These are phyloP conservation scores for Aspergillus homomorphus DNA, from an alignment of 495 filamentous ascomycete genomes.

Conservation along the genomic window DNA sequence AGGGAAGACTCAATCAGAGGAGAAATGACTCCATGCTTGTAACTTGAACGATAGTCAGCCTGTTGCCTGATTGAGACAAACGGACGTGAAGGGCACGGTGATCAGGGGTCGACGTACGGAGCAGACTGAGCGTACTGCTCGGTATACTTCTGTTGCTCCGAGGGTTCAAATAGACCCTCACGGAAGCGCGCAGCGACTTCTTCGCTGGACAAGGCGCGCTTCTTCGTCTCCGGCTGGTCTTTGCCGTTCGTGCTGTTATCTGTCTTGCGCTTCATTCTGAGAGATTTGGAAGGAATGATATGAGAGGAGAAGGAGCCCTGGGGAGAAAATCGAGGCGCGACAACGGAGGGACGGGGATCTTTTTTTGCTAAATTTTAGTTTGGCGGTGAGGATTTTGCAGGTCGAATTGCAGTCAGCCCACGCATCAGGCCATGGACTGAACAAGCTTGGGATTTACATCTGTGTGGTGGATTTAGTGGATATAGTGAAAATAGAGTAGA, in stretches of 20 bases:
- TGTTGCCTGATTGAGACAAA: background rate
- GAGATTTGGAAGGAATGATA: background rate
- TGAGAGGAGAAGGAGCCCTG: background rate
- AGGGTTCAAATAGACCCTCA: conserved; percentile 68
- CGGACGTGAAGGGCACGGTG: background rate
- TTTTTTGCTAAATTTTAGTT: conserved; percentile 10
- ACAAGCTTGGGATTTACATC: no score
- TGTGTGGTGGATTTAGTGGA: no score
- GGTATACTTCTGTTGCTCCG: conserved; percentile 64
- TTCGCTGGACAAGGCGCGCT: conserved; percentile 49
- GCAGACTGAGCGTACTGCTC: conserved; percentile 65
- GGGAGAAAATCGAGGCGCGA: background rate
- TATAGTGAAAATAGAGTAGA: no score
- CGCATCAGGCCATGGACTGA: conserved; percentile 17
- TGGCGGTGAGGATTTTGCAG: conserved; percentile 22
- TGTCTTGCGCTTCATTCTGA: conserved; percentile 57
- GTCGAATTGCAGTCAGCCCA: conserved; percentile 12
- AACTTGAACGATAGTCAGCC: conserved; percentile 39
- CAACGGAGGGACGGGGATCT: conserved; percentile 1
- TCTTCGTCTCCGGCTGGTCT: conserved; percentile 46
- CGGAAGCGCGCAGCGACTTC: conserved; percentile 58
- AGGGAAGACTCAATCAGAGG: conserved; percentile 73
- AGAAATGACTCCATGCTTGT: conserved; percentile 87
- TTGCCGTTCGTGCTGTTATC: conserved; percentile 36
- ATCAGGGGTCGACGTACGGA: conserved; percentile 50